Percentiles rank a stretch among this genome's conserved stretches.
Evolutionary conservation across 306 rosid species (phyloP).

Genomic region (Casuarina equisetifolia): DNA sequence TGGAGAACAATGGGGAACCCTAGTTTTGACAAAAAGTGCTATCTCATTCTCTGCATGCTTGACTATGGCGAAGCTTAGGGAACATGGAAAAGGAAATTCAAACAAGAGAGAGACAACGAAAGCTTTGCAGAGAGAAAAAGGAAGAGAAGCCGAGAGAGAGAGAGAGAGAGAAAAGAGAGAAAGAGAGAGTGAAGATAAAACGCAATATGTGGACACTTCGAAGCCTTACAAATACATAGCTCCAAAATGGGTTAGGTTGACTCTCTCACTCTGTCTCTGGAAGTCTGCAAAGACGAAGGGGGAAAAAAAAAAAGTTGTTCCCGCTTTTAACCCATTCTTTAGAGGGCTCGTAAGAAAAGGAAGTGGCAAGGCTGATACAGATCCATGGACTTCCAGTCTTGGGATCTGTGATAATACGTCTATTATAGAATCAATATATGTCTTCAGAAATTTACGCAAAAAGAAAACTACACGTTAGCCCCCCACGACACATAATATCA

Average conservation of each 20-base stretch:
- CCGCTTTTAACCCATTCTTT: slow-evolving; percentile 35
- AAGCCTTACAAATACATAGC: slow-evolving; percentile 83
- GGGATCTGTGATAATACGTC: slow-evolving; percentile 13
- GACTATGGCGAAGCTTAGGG: slow-evolving; percentile 31
- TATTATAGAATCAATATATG: not conserved
- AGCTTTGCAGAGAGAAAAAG: slow-evolving; percentile 29
- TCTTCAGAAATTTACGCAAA: not conserved
- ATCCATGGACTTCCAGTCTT: slow-evolving; percentile 18
- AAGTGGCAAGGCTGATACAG: slow-evolving; percentile 30
- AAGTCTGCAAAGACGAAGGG: slow-evolving; percentile 42
- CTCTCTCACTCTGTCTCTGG: slow-evolving; percentile 43
- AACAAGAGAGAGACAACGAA: slow-evolving; percentile 11
- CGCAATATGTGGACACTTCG: slow-evolving; percentile 73
- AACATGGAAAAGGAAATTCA: not conserved
- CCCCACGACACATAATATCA: not conserved
- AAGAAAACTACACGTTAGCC: not conserved
- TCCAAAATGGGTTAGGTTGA: slow-evolving; percentile 91
- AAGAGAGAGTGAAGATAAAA: slow-evolving; percentile 44
- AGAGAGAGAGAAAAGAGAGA: not conserved
- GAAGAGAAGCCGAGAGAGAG: not conserved
- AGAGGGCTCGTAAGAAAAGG: slow-evolving; percentile 8
- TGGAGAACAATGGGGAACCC: slow-evolving; percentile 53
- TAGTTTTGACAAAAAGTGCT: slow-evolving; percentile 35
- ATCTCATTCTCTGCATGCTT: slow-evolving; percentile 67
- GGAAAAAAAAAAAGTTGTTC: slow-evolving; percentile 31